phyloP scores from a whole-genome alignment of 805 yeast genomes.

The Metschnikowia continentalis region DNA sequence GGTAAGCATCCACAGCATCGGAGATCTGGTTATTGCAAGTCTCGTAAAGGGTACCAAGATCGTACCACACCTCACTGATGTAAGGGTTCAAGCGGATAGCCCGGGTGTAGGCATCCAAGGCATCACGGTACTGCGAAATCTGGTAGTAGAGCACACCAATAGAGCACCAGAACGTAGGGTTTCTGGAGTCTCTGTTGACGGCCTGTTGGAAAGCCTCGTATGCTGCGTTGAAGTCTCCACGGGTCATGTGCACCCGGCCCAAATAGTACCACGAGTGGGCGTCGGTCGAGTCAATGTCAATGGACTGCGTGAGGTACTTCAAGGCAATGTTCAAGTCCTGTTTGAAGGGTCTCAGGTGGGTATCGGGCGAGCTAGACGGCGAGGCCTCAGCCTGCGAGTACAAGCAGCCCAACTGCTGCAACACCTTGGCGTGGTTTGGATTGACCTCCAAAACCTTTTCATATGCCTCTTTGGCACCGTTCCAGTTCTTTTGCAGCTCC shows the following conservation, averaged over 20 bases:
- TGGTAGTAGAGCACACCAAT: conserved; percentile 95
- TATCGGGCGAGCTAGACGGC: conserved; percentile 20
- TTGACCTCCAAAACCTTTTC: conserved; percentile 85
- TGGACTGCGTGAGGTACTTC: conserved; percentile 74
- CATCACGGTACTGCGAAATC: conserved; percentile 93
- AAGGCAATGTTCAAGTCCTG: conserved; percentile 79
- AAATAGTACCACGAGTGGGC: conserved; percentile 97
- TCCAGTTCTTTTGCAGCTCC: conserved; percentile 89
- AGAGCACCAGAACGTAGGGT: conserved; percentile 97
- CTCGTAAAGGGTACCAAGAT: conserved; percentile 93
- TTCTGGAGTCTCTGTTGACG: conserved; percentile 91
- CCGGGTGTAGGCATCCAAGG: conserved; percentile 94
- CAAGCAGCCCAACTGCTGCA: conserved; percentile 93
- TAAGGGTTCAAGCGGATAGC: conserved; percentile 95
- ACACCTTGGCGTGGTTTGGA: conserved; percentile 92
- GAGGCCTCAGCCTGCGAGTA: conserved; percentile 60
- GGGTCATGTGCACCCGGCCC: conserved; percentile 95
- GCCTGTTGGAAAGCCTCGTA: conserved; percentile 99
- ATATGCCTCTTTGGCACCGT: conserved; percentile 90
- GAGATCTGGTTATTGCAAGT: conserved; percentile 93
- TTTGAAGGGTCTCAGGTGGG: conserved; percentile 44
- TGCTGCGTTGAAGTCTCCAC: conserved; percentile 92
- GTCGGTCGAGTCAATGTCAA: conserved; percentile 85
- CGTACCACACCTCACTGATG: conserved; percentile 98
- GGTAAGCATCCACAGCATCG: conserved; percentile 95